phyloP scores from a whole-genome alignment of 2,329 filamentous ascomycete species.

The Remersonia thermophila region DNA sequence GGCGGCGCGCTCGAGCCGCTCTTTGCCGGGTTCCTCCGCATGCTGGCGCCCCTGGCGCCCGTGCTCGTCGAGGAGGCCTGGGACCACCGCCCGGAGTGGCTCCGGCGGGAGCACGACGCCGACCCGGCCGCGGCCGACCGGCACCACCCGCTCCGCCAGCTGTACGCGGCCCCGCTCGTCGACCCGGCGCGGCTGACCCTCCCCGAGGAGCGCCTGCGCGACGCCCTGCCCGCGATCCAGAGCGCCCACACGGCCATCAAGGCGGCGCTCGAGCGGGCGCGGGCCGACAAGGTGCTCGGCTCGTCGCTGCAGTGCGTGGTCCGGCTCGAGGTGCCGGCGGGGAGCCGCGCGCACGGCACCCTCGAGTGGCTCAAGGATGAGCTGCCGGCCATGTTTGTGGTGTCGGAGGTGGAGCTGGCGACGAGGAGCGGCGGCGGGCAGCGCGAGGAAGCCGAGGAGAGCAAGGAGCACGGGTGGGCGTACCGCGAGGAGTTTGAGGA shows the following conservation, averaged over 20 bases:
- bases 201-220: conserved; percentile 28
- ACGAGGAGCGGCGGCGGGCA: no score
- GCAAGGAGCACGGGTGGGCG: conserved; percentile 24
- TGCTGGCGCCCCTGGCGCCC: conserved; percentile 72
- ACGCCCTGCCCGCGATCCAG: conserved; percentile 36
- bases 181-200: conserved; percentile 27
- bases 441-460: conserved; percentile 22
- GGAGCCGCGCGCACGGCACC: conserved; percentile 18
- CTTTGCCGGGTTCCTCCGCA: conserved; percentile 59
- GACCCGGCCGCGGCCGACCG: conserved; percentile 22
- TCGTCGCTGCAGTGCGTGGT: conserved; percentile 72
- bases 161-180: conserved; percentile 34
- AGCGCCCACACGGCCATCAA: conserved; percentile 57
- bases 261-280: conserved; percentile 58
- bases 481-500: conserved; percentile 31
- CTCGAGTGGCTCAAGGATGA: conserved; percentile 35
- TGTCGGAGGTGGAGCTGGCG: conserved; percentile 50
- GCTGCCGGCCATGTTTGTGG: conserved; percentile 54
- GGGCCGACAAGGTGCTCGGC: conserved; percentile 59
- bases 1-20: conserved; percentile 54
- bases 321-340: conserved; percentile 35
- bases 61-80: conserved; percentile 80
- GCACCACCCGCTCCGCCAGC: conserved; percentile 33
- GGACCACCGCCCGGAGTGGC: conserved; percentile 57
- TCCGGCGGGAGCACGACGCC: conserved; percentile 30